These are phyloP conservation scores for Alnus rubra DNA, from an alignment of 306 rosid genomes.

Conservation along the genomic window DNA sequence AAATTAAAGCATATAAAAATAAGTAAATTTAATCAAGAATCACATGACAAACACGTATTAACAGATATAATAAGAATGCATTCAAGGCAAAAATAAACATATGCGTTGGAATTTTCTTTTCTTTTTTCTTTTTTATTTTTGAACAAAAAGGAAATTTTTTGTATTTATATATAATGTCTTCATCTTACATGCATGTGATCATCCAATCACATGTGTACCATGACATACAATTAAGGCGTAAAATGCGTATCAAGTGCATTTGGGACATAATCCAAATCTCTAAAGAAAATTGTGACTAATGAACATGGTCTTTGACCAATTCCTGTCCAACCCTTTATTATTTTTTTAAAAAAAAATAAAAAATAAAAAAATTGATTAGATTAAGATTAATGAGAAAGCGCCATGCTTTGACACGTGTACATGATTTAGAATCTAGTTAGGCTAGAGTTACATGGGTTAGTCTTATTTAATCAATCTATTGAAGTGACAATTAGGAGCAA, in stretches of 20 bases:
- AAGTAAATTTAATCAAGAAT: too few relatives aligned
- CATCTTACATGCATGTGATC: background rate
- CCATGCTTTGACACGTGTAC: background rate
- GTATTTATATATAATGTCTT: too few relatives aligned
- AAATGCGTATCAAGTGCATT: slow-evolving; percentile 19
- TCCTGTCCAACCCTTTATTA: background rate
- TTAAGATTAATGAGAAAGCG: background rate
- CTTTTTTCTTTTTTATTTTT: too few relatives aligned
- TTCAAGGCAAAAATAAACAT: too few relatives aligned
- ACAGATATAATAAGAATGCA: too few relatives aligned
- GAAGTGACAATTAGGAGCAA: background rate
- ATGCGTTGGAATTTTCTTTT: too few relatives aligned
- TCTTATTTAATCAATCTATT: background rate
- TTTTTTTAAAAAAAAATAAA: too few relatives aligned
- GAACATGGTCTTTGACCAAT: slow-evolving; percentile 6
- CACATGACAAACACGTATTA: too few relatives aligned
- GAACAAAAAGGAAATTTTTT: too few relatives aligned
- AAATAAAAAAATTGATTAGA: too few relatives aligned
- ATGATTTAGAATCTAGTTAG: background rate
- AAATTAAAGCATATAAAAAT: too few relatives aligned
- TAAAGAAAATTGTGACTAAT: background rate
- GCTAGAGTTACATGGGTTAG: background rate
- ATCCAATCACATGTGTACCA: background rate
- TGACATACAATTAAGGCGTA: background rate
- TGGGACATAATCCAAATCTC: slow-evolving; percentile 29